These are phyloP conservation scores for Trichosporon faecale DNA, from an alignment of 1,284 basidiomycete species.

Conservation along the genomic window DNA sequence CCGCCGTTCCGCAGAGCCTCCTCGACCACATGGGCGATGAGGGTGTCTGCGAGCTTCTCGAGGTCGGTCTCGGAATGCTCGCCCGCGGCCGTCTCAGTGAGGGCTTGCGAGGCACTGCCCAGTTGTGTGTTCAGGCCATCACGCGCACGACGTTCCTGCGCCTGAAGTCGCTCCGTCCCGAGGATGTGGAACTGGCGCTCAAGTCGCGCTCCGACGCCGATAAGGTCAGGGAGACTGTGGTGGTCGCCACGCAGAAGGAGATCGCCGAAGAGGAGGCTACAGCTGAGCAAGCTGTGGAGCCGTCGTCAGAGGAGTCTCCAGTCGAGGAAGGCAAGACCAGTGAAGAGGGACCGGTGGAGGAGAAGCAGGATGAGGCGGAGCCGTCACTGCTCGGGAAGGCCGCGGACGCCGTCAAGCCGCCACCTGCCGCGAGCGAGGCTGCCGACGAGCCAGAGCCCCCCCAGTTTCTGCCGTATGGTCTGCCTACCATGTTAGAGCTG, in stretches of 20 bases:
- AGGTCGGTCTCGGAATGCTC: conserved; percentile 94
- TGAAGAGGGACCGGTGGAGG: conserved; percentile 6
- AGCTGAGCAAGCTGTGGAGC: neutral
- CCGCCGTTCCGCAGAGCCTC: conserved; percentile 37
- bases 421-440: neutral
- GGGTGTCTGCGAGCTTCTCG: conserved; percentile 96
- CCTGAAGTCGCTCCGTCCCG: conserved; percentile 60
- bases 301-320: neutral
- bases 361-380: conserved; percentile 14
- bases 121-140: conserved; percentile 86
- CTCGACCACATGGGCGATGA: conserved; percentile 71
- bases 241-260: conserved; percentile 17
- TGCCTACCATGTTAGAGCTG: conserved; percentile 89
- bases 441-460: conserved; percentile 16
- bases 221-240: conserved; percentile 25
- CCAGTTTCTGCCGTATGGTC: conserved; percentile 63
- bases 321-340: neutral
- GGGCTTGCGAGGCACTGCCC: conserved; percentile 72
- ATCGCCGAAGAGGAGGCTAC: conserved; percentile 4
- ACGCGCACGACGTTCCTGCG: conserved; percentile 77
- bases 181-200: conserved; percentile 43
- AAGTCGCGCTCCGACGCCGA: conserved; percentile 28
- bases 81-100: conserved; percentile 91
- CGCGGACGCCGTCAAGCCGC: neutral
- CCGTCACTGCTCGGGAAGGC: neutral